Evolutionary conservation across 1,139 yeast species (phyloP), one percentile per base, ranked within the genome.

Genomic region (Groenewaldozyma sp.): DNA sequence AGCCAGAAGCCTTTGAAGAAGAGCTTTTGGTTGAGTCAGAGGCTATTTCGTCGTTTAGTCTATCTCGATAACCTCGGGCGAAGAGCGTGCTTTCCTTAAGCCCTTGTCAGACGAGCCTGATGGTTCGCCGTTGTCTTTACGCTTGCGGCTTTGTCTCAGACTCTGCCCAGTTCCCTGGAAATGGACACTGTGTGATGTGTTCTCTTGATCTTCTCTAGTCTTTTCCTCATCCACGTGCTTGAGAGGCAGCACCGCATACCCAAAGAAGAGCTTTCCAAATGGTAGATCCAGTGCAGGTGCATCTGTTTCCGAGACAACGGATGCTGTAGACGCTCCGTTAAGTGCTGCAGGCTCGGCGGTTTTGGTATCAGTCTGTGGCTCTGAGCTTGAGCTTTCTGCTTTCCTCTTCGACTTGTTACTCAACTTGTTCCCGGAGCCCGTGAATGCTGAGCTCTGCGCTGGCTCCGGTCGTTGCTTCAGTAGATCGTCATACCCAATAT

Each of bases 221-320:
- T 59, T 60, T 7, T 56, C 66, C 5, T 56, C 64, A 22, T 64
- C 70, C 34, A 67, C 74, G 11, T 68, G 71, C 16, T 70, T 71
- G 7, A 87, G 81, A n/a, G 87, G 78, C 3, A 77, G 73, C 3
- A 83, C 75, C 0, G 97, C 96, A 59, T 80, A 91, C 1, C 99
- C 99, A 60, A 93, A 88, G 58, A 91, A 91, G 16, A 91, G 67
- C 57, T 86, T 93, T 24, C 94, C 95, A 29, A 72, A 80, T 0
- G 95, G 94, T 34, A 91, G 65, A 13, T 68, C 63, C 40, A 91
- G 64, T 11, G 93, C 82, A 1, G 77, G 82, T 1, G 94, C 82
- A 3, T 79, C 76, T 0, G 78, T 81, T 42, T 51, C 44, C n/a
- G 53, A 55, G 41, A 68, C 60, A n/a, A n/a, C n/a, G n/a, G n/a